Evolutionary conservation across 352 stramenopile species (phyloP), one percentile per base, ranked within the genome.

Genomic region (Stramenopiles sp.): DNA sequence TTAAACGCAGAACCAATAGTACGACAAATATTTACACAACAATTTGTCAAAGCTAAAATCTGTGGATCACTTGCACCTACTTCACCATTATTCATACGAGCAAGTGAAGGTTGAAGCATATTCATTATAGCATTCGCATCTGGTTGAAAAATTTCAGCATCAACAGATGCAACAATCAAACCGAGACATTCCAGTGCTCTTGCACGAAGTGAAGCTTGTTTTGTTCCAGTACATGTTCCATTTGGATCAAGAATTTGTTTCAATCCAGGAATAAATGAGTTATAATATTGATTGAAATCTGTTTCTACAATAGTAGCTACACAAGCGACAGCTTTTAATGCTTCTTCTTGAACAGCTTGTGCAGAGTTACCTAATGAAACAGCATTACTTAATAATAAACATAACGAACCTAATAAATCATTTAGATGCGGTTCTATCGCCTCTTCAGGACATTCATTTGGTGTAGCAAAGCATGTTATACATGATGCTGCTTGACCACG

Each of bases 1-100:
- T 60, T 61, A 55, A 78, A 75, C 35, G 69, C 61, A 12, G 59
- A 56, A 22, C 59, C 60, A 12, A 78, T 56, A 26, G 60, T 68
- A 29, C 61, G 66, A 35, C 23, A 36, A 36, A 48, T 43, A n/a
- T 26, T 23, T 3, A 28, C 39, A n/a, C 10, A 32, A n/a, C 26
- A 15, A 32, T n/a, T 32, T n/a, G 26, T 15, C 26, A 32, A n/a
- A 32, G 26, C 10, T n/a, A n/a, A 32, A n/a, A 15, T 32, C 26
- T 15, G 26, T 32, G 10, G 26, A n/a, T 32, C 26, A n/a, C 26
- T 43, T 1, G 43, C 19, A 2, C 28, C 37, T 19, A n/a, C 23
- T 23, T 39, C 10, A 15, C 35, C 35, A 35, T 21, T 8, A 8
- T 36, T 8, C 10, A 36, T 39, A 23, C 8, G 8, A n/a, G n/a